Percentiles rank a stretch among this genome's conserved stretches.
Evolutionary conservation across 768 basidiomycete species (phyloP).

Genomic region (Psilocybe sp.): DNA sequence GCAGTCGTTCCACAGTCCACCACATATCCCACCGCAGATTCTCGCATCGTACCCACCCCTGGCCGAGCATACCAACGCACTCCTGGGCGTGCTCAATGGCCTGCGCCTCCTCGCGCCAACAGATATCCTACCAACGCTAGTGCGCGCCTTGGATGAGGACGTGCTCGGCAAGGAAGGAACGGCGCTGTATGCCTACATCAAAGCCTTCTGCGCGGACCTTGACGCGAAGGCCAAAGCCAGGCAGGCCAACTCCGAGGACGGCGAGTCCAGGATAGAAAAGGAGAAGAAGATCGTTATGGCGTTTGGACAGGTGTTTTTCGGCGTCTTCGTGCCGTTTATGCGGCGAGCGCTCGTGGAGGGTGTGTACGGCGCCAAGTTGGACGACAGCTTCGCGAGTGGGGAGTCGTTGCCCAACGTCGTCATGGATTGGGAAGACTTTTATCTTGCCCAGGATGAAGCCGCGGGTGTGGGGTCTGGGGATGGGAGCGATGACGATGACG

Average conservation of each 20-base stretch:
- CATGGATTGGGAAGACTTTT: slow-evolving; percentile 34
- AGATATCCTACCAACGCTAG: slow-evolving; percentile 49
- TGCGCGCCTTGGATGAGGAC: slow-evolving; percentile 43
- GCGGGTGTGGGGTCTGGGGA: slow-evolving; percentile 4
- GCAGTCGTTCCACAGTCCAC: slow-evolving; percentile 28
- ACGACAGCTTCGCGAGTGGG: slow-evolving; percentile 17
- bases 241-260: slow-evolving; percentile 9
- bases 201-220: slow-evolving; percentile 17
- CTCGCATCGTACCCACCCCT: slow-evolving; percentile 75
- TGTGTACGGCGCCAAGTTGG: slow-evolving; percentile 53
- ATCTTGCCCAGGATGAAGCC: slow-evolving; percentile 16
- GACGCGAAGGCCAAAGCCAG: background rate
- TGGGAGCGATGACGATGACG: slow-evolving; percentile 9
- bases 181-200: slow-evolving; percentile 44
- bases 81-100: slow-evolving; percentile 73
- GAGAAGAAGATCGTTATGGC: slow-evolving; percentile 38
- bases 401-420: slow-evolving; percentile 18
- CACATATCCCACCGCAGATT: slow-evolving; percentile 69
- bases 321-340: slow-evolving; percentile 68
- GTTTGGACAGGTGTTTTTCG: slow-evolving; percentile 55
- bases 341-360: slow-evolving; percentile 70
- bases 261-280: slow-evolving; percentile 18
- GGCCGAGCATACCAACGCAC: slow-evolving; percentile 68
- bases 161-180: slow-evolving; percentile 45
- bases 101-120: slow-evolving; percentile 79